Conservation (phyloP, 805 yeast genomes). For the Myxozyma neotropica region DNA sequence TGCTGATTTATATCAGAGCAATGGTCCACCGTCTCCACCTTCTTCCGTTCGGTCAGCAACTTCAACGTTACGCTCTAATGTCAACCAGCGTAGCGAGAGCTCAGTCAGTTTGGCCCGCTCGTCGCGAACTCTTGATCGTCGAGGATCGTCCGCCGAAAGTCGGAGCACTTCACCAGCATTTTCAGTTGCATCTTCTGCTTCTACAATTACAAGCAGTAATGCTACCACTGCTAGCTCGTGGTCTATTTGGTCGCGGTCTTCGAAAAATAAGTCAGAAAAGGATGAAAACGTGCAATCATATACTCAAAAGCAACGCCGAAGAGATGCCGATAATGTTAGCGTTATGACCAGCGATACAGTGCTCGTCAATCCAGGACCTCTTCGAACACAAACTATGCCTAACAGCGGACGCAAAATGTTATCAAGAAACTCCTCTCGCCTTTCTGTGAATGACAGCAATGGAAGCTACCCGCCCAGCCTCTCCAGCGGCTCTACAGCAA, state of each 20-base stretch:
- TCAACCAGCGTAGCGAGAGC: conserved; percentile 15
- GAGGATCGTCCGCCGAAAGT: conserved; percentile 10
- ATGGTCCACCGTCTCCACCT: conserved; percentile 34
- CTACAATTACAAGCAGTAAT: not conserved
- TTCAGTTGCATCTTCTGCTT: conserved; percentile 1
- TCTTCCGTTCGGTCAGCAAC: conserved; percentile 30
- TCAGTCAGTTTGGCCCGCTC: conserved; percentile 15
- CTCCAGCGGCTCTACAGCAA: conserved; percentile 12
- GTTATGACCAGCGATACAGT: conserved; percentile 25
- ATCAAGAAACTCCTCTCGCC: conserved; percentile 15
- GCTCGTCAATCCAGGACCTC: conserved; percentile 16
- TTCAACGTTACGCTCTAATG: conserved; percentile 29
- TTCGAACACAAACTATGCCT: not conserved
- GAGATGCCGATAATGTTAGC: conserved; percentile 16
- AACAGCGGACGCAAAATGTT: not conserved
- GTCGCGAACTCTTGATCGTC: conserved; percentile 8
- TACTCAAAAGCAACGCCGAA: conserved; percentile 17
- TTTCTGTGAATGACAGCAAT: conserved; percentile 2
- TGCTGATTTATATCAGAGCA: not conserved
- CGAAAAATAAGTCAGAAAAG: not conserved
- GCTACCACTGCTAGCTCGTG: conserved; percentile 18
- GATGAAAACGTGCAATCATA: conserved; percentile 18
- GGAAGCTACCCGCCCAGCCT: conserved; percentile 2
- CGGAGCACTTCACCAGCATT: conserved; percentile 8
- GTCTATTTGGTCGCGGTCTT: conserved; percentile 27